phyloP scores from a whole-genome alignment of 75 land plant genomes.

The Picea sitchensis region DNA sequence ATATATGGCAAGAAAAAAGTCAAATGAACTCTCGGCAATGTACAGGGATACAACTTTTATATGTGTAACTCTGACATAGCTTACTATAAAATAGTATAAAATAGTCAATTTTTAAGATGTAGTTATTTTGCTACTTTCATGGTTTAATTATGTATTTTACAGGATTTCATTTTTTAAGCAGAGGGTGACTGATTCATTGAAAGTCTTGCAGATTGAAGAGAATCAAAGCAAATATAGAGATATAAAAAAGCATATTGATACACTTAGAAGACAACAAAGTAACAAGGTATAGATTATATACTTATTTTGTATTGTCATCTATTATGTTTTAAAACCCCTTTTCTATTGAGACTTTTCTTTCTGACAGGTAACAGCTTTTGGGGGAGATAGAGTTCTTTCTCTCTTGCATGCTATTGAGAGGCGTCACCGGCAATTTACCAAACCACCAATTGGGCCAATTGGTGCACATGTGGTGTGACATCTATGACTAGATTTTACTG shows the following conservation, averaged over 20 bases:
- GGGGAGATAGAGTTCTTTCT: constrained; percentile 65
- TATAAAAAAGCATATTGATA: constrained; percentile 28
- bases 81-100: no score
- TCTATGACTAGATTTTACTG: not conserved
- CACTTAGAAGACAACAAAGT: constrained; percentile 44
- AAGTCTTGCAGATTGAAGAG: constrained; percentile 41
- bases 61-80: no score
- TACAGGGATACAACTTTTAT: no score
- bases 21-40: no score
- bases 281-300: constrained; percentile 45
- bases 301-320: not conserved
- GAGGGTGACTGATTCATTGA: not conserved
- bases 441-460: constrained; percentile 91
- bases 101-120: no score
- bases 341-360: not conserved
- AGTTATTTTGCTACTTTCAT: no score
- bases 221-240: constrained; percentile 40
- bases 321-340: not conserved
- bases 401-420: constrained; percentile 71
- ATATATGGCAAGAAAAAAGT: no score
- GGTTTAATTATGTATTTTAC: no score
- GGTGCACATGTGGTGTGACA: constrained; percentile 75
- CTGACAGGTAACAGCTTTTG: constrained; percentile 85
- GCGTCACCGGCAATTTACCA: constrained; percentile 46
- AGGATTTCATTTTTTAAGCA: no score